Conservation (phyloP, 106 monocot genomes). For the Dendrobium officinale region DNA sequence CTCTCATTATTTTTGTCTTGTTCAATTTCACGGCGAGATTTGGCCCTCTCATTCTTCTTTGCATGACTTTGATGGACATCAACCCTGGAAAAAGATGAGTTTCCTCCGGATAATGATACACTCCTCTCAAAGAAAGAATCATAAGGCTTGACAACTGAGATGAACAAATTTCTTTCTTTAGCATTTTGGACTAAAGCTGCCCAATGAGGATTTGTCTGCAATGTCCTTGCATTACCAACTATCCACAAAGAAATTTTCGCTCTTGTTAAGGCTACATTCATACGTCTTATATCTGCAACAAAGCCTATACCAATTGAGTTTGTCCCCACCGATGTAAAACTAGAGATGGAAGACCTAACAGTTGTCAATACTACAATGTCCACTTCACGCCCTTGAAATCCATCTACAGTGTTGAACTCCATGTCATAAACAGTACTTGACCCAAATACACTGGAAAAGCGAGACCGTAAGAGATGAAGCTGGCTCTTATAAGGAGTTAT, state of each 20-base stretch:
- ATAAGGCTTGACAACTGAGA: slow-evolving; percentile 64
- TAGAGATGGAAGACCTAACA: slow-evolving; percentile 69
- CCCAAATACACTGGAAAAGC: slow-evolving; percentile 52
- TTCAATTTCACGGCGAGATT: background rate
- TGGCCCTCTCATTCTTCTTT: slow-evolving; percentile 3
- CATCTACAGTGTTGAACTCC: slow-evolving; percentile 96
- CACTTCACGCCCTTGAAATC: slow-evolving; percentile 99
- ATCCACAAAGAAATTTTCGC: slow-evolving; percentile 94
- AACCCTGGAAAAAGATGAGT: slow-evolving; percentile 13
- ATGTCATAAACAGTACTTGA: slow-evolving; percentile 52
- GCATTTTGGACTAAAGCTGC: slow-evolving; percentile 59
- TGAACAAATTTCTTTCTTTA: slow-evolving; percentile 65
- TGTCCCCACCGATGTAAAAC: slow-evolving; percentile 5
- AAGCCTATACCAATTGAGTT: slow-evolving; percentile 70
- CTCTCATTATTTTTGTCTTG: background rate
- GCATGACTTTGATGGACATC: background rate
- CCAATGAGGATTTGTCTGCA: slow-evolving; percentile 83
- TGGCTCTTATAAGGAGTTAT: slow-evolving; percentile 95
- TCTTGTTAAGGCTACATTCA: slow-evolving; percentile 97
- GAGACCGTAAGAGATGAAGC: slow-evolving; percentile 63
- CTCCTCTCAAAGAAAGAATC: slow-evolving; percentile 28
- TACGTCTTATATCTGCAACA: slow-evolving; percentile 89
- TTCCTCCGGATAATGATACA: slow-evolving; percentile 13
- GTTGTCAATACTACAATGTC: slow-evolving; percentile 87
- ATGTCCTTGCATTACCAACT: slow-evolving; percentile 78